Base-by-base conservation (phyloP, 1,284 basidiomycete genomes). In the Boletus smithii region DNA sequence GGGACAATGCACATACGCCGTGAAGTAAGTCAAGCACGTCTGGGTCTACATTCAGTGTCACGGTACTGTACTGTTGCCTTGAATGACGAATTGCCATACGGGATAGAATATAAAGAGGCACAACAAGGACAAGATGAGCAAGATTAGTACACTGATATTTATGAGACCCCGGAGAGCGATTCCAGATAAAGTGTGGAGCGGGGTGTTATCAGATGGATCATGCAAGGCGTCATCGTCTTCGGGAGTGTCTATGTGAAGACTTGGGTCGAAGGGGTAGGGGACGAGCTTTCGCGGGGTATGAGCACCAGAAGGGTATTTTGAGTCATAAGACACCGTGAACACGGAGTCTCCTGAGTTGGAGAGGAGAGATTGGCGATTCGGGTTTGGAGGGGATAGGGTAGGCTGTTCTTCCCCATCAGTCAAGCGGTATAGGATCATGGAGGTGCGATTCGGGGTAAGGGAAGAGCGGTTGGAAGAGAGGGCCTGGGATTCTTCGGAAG, bases 31-130 rank as follows among this genome's bases (percentile, higher is more conserved):
- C 23, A 10, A 39, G 27, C 20, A n/a, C 20, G 22, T 30, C 35
- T 32, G 13, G 11, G 37, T 34, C 16, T 27, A 36, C 10, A 31
- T 9, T 9, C 29, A 8, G 9, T 10, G 18, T 58, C 46, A 62
- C 27, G 26, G 30, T n/a, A 35, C n/a, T 16, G 35, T 26, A 6
- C 16, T 26, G 8, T 61, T 26, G 3, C 26, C 36, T 14, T 42
- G 37, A 3, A 48, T 18, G 16, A 39, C 5, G 34, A 39, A 60
- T 40, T 53, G 69, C 56, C 91, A 62, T 58, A 94, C 80, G 3
- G 91, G 91, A 59, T 90, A 93, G 35, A 82, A 80, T 20, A 85
- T 79, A 63, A 94, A 95, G 7, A 94, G 77, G 43, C 66, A 67
- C 30, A 86, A 61, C 29, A 87, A 60, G 5, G 69, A 73, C 5